Evolutionary conservation across 2,329 filamentous ascomycete genomes (phyloP).

Genomic region (Colletotrichum lentis): DNA sequence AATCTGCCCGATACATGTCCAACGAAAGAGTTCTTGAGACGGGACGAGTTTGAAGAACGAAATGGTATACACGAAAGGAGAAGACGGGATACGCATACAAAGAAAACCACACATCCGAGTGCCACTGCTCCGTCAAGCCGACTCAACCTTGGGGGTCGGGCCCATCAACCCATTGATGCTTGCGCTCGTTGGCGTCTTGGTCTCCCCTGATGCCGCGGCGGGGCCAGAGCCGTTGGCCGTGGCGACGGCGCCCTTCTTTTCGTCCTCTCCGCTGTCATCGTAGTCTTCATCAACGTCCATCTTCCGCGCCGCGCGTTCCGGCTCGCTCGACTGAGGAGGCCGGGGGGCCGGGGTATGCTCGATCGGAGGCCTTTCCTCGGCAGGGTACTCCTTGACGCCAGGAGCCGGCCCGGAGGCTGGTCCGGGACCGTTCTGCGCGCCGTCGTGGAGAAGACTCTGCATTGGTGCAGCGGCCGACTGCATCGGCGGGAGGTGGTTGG

Average conservation of each 20-base stretch:
- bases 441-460: slow-evolving; percentile 62
- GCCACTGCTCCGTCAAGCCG: slow-evolving; percentile 39
- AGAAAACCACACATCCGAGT: slow-evolving; percentile 31
- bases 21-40: slow-evolving; percentile 18
- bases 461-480: slow-evolving; percentile 67
- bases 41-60: slow-evolving; percentile 24
- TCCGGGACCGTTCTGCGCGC: slow-evolving; percentile 42
- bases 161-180: slow-evolving; percentile 59
- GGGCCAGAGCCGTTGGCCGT: slow-evolving; percentile 55
- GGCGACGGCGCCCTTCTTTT: slow-evolving; percentile 64
- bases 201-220: slow-evolving; percentile 58
- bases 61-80: slow-evolving; percentile 39
- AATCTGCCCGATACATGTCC: slow-evolving; percentile 30
- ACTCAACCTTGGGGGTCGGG: slow-evolving; percentile 58
- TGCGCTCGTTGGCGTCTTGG: slow-evolving; percentile 61
- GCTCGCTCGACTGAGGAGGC: slow-evolving; percentile 71
- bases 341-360: slow-evolving; percentile 56
- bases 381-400: slow-evolving; percentile 59
- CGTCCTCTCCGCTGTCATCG: slow-evolving; percentile 91
- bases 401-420: slow-evolving; percentile 53
- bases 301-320: slow-evolving; percentile 83
- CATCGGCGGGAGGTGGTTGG: slow-evolving; percentile 68
- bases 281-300: slow-evolving; percentile 99
- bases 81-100: slow-evolving; percentile 31
- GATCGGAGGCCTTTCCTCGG: slow-evolving; percentile 65